Conservation (phyloP, 2,329 filamentous ascomycete genomes). For the Nemania sp. region DNA sequence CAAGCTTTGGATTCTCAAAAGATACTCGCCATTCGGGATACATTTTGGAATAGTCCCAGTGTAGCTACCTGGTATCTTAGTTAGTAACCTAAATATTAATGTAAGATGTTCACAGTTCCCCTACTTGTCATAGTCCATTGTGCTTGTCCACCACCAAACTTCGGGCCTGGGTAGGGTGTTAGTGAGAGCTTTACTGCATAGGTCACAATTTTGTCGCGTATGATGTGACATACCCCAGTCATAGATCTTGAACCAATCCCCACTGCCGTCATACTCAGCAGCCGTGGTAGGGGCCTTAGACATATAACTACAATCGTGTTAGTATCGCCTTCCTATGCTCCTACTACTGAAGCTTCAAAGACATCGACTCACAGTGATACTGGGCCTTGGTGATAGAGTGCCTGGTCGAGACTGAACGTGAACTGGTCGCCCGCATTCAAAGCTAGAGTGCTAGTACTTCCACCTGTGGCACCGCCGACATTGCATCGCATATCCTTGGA, state of each 20-base stretch:
- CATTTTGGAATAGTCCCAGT: constrained; percentile 61
- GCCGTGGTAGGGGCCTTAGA: constrained; percentile 54
- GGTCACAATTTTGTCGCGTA: not conserved
- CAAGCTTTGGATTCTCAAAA: constrained; percentile 70
- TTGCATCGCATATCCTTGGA: constrained; percentile 58
- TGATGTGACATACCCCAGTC: constrained; percentile 51
- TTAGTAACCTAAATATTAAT: constrained; percentile 7
- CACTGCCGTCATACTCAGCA: constrained; percentile 55
- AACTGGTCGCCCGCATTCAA: constrained; percentile 56
- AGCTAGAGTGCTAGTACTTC: constrained; percentile 52
- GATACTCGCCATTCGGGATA: constrained; percentile 67
- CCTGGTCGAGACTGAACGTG: constrained; percentile 55
- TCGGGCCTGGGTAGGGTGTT: constrained; percentile 44
- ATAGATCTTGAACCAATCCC: constrained; percentile 58
- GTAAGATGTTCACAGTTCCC: not conserved
- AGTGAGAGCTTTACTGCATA: constrained; percentile 1
- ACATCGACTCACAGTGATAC: constrained; percentile 48
- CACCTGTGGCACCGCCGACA: constrained; percentile 52
- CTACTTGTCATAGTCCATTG: constrained; percentile 52
- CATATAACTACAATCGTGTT: constrained; percentile 51
- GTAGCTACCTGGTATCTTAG: constrained; percentile 47
- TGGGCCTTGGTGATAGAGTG: constrained; percentile 58
- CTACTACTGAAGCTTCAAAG: not conserved
- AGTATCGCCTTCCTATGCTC: constrained; percentile 13
- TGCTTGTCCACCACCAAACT: constrained; percentile 51